phyloP scores from a whole-genome alignment of 1,284 basidiomycete species.

The Pyrrhoderma noxium region DNA sequence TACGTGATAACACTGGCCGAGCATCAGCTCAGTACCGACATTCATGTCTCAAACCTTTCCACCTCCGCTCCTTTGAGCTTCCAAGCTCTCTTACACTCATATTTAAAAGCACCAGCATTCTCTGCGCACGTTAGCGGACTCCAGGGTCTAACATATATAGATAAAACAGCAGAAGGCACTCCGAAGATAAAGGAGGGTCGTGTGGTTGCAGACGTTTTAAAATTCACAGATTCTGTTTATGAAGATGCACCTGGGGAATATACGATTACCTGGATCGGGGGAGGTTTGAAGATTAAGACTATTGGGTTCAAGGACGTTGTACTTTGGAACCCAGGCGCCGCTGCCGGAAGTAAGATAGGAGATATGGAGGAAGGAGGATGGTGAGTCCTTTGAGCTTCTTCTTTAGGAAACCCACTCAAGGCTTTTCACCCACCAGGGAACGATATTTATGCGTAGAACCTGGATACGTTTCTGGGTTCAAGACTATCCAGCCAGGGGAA shows the following conservation, averaged over 20 bases:
- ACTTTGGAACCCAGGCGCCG: slow-evolving; percentile 79
- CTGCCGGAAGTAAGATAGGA: slow-evolving; percentile 59
- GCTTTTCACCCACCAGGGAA: slow-evolving; percentile 43
- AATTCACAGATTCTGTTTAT: slow-evolving; percentile 69
- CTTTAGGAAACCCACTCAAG: slow-evolving; percentile 9
- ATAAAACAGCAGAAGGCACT: slow-evolving; percentile 61
- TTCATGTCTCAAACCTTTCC: slow-evolving; percentile 71
- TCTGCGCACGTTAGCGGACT: slow-evolving; percentile 54
- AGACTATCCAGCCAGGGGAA: slow-evolving; percentile 49
- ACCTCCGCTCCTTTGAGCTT: slow-evolving; percentile 57
- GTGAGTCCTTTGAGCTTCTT: slow-evolving; percentile 36
- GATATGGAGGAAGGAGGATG: slow-evolving; percentile 87
- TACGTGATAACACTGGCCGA: slow-evolving; percentile 76
- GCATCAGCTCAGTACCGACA: slow-evolving; percentile 68
- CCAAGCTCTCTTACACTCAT: slow-evolving; percentile 84
- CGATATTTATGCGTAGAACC: slow-evolving; percentile 82
- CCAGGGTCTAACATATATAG: slow-evolving; percentile 57
- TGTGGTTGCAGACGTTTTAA: slow-evolving; percentile 52
- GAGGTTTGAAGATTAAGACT: slow-evolving; percentile 50
- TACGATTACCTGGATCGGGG: slow-evolving; percentile 51
- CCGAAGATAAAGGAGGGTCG: slow-evolving; percentile 55
- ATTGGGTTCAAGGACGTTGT: slow-evolving; percentile 69
- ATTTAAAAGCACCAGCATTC: slow-evolving; percentile 63
- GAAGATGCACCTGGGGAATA: slow-evolving; percentile 53
- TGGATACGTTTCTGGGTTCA: slow-evolving; percentile 68